Evolutionary conservation across 495 filamentous ascomycete species (phyloP).

Genomic region (Aspergillus avenaceus): DNA sequence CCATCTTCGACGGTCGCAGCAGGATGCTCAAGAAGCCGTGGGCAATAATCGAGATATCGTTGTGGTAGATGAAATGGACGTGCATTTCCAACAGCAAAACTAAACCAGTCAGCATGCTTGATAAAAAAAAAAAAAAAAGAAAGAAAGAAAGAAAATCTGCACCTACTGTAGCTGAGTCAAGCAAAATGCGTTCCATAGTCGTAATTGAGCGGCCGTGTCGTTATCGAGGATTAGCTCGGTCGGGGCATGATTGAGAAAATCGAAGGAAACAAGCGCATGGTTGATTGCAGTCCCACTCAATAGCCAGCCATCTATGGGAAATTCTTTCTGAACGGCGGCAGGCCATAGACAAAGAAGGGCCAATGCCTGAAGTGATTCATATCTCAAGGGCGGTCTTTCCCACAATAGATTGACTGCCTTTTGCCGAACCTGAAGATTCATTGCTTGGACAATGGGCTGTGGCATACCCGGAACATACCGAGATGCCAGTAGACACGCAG

Average conservation of each 20-base stretch:
- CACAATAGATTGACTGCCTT: conserved; percentile 31
- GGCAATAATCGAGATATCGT: conserved; percentile 33
- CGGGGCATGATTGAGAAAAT: conserved; percentile 24
- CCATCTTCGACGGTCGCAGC: conserved; percentile 32
- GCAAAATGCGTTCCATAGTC: conserved; percentile 39
- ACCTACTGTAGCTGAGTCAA: conserved; percentile 36
- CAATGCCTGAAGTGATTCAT: conserved; percentile 35
- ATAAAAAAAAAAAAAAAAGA: neutral
- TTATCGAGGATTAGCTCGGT: conserved; percentile 23
- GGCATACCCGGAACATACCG: conserved; percentile 36
- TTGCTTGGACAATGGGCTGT: conserved; percentile 25
- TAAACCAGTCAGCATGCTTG: conserved; percentile 10
- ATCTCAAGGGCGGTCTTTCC: conserved; percentile 28
- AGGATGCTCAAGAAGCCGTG: conserved; percentile 32
- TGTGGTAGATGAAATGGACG: conserved; percentile 31
- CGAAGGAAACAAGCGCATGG: conserved; percentile 33
- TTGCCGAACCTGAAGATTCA: conserved; percentile 34
- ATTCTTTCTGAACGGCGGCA: conserved; percentile 31
- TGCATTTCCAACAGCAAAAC: conserved; percentile 35
- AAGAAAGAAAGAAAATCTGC: neutral
- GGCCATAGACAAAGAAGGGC: conserved; percentile 36
- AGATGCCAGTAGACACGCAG: conserved; percentile 36
- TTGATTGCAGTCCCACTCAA: conserved; percentile 41
- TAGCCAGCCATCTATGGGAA: conserved; percentile 39
- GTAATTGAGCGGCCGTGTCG: conserved; percentile 31